Evolutionary conservation across 164 flowering plant species (phyloP).

Genomic region (Annona cherimola): DNA sequence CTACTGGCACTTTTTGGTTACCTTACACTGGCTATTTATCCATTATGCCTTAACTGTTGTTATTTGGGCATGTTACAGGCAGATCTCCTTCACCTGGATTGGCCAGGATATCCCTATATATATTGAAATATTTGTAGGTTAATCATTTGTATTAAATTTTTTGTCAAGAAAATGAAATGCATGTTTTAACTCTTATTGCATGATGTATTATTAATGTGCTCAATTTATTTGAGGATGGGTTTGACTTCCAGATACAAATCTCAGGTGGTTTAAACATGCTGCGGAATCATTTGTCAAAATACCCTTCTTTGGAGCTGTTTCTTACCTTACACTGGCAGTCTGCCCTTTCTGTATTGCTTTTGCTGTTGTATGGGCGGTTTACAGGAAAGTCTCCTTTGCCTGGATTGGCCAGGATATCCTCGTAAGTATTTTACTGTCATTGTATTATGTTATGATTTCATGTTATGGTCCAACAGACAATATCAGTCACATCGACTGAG

Average conservation of each 20-base stretch:
- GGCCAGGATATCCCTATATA: slow-evolving; percentile 99
- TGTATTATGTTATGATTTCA: neutral
- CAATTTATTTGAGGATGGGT: neutral
- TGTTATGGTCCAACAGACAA: neutral
- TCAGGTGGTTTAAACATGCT: slow-evolving; percentile 75
- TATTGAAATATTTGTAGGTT: no score
- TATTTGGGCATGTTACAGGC: slow-evolving; percentile 84
- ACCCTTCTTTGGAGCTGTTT: slow-evolving; percentile 88
- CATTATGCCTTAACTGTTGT: slow-evolving; percentile 92
- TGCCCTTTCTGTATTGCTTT: slow-evolving; percentile 89
- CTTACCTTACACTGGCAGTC: slow-evolving; percentile 82
- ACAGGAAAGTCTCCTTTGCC: slow-evolving; percentile 65
- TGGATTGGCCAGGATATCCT: slow-evolving; percentile 99
- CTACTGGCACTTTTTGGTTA: slow-evolving; percentile 85
- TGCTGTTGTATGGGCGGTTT: slow-evolving; percentile 90
- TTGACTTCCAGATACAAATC: slow-evolving; percentile 12
- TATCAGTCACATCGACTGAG: neutral
- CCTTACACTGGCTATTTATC: slow-evolving; percentile 80
- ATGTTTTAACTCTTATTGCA: no score
- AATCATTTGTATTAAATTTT: no score
- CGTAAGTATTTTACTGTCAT: slow-evolving; percentile 43
- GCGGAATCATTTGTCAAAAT: slow-evolving; percentile 73
- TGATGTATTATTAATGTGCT: neutral
- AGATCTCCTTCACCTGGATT: slow-evolving; percentile 79
- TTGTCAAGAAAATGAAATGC: no score